A percentile compares a stretch with the other conserved stretches of the same genome.
phyloP scores from a whole-genome alignment of 1,284 basidiomycete species.

The Trametes sp. region DNA sequence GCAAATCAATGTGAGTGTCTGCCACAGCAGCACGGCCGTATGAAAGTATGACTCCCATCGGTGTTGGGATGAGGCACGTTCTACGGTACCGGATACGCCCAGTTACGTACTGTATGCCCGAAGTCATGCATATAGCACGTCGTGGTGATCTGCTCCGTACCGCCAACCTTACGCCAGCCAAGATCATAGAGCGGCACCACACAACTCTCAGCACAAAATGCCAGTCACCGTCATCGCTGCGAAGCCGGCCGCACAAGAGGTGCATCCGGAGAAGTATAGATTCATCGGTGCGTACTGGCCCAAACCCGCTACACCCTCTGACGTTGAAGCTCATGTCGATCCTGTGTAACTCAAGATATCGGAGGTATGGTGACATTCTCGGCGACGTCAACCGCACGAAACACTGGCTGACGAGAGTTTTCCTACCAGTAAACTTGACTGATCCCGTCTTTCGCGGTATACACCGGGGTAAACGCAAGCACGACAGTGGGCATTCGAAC shows the following conservation, averaged over 20 bases:
- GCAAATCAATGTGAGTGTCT: no score
- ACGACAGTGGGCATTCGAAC: constrained; percentile 51
- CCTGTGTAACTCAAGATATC: constrained; percentile 47
- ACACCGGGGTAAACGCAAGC: constrained; percentile 60
- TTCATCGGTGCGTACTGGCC: constrained; percentile 54
- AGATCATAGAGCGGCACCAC: neutral
- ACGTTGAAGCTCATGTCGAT: no score
- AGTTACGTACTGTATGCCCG: no score
- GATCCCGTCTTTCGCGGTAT: constrained; percentile 68
- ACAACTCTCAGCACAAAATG: constrained; percentile 28
- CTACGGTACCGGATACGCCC: no score
- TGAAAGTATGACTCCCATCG: no score
- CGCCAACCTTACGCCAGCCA: neutral
- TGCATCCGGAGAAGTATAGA: constrained; percentile 34
- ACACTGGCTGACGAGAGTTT: neutral
- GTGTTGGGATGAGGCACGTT: no score
- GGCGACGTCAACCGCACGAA: no score
- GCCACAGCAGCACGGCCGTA: no score
- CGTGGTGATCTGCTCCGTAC: neutral
- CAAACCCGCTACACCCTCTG: no score
- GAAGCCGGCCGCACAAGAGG: constrained; percentile 30
- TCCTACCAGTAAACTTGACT: constrained; percentile 60
- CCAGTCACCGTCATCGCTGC: constrained; percentile 40
- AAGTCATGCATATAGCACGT: no score
- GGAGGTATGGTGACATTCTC: constrained; percentile 45